Evolutionary conservation across 768 basidiomycete genomes (phyloP).

Genomic region (Boletus huronensis): DNA sequence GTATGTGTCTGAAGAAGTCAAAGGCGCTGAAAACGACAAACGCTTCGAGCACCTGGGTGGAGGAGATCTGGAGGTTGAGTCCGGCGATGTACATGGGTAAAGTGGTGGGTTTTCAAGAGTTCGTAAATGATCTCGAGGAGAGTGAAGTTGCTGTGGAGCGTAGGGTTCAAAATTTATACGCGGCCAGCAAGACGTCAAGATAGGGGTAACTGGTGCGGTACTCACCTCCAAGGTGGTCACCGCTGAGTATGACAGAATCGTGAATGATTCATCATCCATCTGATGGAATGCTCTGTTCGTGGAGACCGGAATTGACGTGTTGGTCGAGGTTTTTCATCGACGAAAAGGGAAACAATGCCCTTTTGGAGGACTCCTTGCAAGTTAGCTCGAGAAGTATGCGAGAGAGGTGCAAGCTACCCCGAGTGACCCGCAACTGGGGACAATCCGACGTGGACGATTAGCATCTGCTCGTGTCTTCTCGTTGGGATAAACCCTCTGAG

Average conservation of each 20-base stretch:
- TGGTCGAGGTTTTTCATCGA: not conserved
- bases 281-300: not conserved
- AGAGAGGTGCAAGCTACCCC: not conserved
- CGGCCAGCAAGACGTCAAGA: too few species aligned
- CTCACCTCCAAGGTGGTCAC: too few species aligned
- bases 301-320: not conserved
- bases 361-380: not conserved
- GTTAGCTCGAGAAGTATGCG: constrained; percentile 4
- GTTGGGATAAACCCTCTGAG: constrained; percentile 3
- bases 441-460: not conserved
- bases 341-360: not conserved
- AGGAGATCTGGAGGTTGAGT: constrained; percentile 1
- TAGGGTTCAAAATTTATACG: not conserved
- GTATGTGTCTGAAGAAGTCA: not conserved
- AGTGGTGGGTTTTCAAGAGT: not conserved
- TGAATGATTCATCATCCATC: not conserved
- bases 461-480: not conserved
- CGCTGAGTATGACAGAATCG: too few species aligned
- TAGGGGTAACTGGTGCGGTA: not conserved
- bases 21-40: constrained; percentile 2
- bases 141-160: not conserved
- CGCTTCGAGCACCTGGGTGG: constrained; percentile 5
- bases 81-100: constrained; percentile 4
- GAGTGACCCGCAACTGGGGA: not conserved
- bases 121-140: not conserved